These are phyloP conservation scores for Colletotrichum falcatum DNA, from an alignment of 2,329 filamentous ascomycete genomes.

Conservation along the genomic window DNA sequence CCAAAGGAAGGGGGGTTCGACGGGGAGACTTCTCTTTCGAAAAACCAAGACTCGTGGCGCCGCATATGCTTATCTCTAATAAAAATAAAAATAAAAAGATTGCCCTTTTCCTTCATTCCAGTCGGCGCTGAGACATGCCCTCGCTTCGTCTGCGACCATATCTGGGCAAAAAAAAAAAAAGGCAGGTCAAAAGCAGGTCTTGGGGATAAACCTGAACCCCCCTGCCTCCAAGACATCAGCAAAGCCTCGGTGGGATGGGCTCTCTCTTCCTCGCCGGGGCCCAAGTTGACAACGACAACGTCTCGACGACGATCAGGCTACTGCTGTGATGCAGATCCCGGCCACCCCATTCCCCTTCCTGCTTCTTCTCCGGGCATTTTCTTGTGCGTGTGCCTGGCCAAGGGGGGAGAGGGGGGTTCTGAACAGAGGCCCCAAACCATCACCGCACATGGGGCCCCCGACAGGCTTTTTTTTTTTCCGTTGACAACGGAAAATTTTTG, in stretches of 20 bases:
- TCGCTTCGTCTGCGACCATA: constrained; percentile 16
- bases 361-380: constrained; percentile 23
- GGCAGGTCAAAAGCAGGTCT: neutral
- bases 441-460: constrained; percentile 35
- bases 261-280: no score
- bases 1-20: neutral
- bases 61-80: constrained; percentile 23
- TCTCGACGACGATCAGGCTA: constrained; percentile 32
- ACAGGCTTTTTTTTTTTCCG: constrained; percentile 12
- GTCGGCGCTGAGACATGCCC: constrained; percentile 27
- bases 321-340: constrained; percentile 29
- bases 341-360: neutral
- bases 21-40: neutral
- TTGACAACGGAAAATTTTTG: constrained; percentile 34
- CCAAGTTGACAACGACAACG: neutral
- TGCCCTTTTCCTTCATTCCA: neutral
- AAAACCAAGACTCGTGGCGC: constrained; percentile 12
- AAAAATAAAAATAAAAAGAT: no score
- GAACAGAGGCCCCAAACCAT: constrained; percentile 1
- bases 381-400: constrained; percentile 22
- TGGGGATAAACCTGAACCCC: neutral
- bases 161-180: neutral
- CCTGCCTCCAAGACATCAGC: neutral
- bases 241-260: neutral
- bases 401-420: no score